Conservation (phyloP, 768 basidiomycete species). For the Kockovaella imperatae region DNA sequence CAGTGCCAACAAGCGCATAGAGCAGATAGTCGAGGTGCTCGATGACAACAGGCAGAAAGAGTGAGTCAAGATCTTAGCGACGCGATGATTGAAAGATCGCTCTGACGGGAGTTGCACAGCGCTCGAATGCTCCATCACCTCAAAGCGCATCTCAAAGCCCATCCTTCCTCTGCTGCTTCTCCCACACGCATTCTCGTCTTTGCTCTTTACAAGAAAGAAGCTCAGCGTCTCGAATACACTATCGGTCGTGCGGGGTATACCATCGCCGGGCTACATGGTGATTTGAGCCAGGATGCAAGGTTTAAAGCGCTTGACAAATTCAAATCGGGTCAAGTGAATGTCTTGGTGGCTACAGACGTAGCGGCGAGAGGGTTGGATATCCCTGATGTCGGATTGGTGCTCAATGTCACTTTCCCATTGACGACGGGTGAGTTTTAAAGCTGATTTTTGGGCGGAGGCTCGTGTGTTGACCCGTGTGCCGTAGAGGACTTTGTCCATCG, state of each 20-base stretch:
- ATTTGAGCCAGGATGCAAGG: constrained; percentile 75
- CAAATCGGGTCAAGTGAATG: constrained; percentile 65
- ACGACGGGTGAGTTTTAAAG: constrained; percentile 71
- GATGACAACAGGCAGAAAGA: constrained; percentile 79
- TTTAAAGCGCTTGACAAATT: constrained; percentile 81
- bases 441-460: constrained; percentile 1
- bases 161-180: constrained; percentile 47
- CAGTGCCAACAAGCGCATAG: constrained; percentile 87
- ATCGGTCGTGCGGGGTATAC: constrained; percentile 66
- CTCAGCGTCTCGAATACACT: constrained; percentile 75
- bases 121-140: constrained; percentile 43
- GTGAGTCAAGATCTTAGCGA: constrained; percentile 48
- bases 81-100: neutral
- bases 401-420: constrained; percentile 93
- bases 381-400: constrained; percentile 84
- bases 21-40: constrained; percentile 85
- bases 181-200: constrained; percentile 76
- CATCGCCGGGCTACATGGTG: constrained; percentile 80
- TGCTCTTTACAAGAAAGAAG: constrained; percentile 96
- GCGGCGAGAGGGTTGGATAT: constrained; percentile 96
- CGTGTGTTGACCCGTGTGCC: neutral
- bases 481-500: constrained; percentile 42
- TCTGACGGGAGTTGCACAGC: constrained; percentile 12
- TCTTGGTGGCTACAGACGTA: constrained; percentile 94
- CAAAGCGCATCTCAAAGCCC: constrained; percentile 44